Evolutionary conservation across 495 filamentous ascomycete genomes (phyloP), one percentile per base, ranked within the genome.

Genomic region (Penicillium cosmopolitanum): DNA sequence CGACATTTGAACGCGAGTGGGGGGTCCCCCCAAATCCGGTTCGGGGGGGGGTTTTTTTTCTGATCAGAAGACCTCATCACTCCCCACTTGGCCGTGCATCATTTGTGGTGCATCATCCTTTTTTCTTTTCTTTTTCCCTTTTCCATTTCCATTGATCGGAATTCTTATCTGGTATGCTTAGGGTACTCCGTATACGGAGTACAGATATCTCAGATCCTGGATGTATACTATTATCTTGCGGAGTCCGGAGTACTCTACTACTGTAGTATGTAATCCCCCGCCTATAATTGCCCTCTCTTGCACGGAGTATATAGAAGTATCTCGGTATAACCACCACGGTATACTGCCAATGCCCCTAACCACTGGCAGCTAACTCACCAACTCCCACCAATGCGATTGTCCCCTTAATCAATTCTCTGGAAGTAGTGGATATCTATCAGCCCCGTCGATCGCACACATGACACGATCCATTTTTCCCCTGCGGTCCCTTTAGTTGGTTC

Each of bases 21-120:
- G 57, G 52, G 53, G 53, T 55, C 51, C 36, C 36, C 55, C 66
- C 65, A 67, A 68, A 67, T 66, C 66, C 61, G 62, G 63, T 63
- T 67, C 67, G 62, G 60, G 15, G 36, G 35, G 42, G 42, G 57
- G 57, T 60, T 68, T 70, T 72, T 74, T 73, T 75, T 74, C 64
- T 77, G 74, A 76, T 77, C 74, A 76, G 71, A 74, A 72, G 74
- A 77, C 74, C 74, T 71, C 67, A 64, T 73, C 68, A 73, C 65
- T 56, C 53, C 63, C 65, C 68, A 65, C 65, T 60, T 50, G 54
- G 51, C 11, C 46, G 46, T 48, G 46, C 46, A 48, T 48, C 46
- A 48, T 48, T 48, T 35, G 28, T 31, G 52, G 46, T 48, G 46
- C 21, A 48, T 48, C 46, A 28, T 48, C 23, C n/a, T 28, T 48